phyloP scores from a whole-genome alignment of 306 rosid species.

The Macrotyloma uniflorum region DNA sequence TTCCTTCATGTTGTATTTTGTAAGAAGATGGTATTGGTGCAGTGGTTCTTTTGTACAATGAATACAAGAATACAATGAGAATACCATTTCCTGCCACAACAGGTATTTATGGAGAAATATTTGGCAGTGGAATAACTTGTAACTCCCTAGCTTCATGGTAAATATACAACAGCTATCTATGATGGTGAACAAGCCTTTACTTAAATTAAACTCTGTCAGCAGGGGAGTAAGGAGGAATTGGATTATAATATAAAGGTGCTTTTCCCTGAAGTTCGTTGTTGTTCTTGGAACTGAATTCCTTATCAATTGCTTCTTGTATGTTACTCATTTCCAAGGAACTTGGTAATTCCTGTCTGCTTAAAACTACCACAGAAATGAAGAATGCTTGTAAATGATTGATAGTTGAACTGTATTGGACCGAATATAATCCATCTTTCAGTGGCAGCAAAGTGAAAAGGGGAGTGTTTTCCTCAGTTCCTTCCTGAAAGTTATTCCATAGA shows the following conservation, averaged over 20 bases:
- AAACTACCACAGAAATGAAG: conserved; percentile 63
- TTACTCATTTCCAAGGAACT: conserved; percentile 42
- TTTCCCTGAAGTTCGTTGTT: conserved; percentile 42
- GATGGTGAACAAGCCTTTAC: conserved; percentile 27
- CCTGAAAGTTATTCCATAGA: conserved; percentile 56
- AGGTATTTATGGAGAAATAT: conserved; percentile 11
- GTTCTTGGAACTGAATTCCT: conserved; percentile 41
- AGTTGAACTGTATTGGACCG: conserved; percentile 68
- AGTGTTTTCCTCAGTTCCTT: conserved; percentile 49
- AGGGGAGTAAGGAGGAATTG: conserved; percentile 87
- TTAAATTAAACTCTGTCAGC: conserved; percentile 75
- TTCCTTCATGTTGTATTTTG: conserved; percentile 39
- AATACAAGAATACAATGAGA: conserved; percentile 41
- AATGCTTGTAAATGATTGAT: conserved; percentile 81
- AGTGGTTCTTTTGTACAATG: conserved; percentile 43
- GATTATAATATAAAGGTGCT: conserved; percentile 55
- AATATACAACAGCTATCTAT: conserved; percentile 38
- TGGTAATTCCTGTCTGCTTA: conserved; percentile 56
- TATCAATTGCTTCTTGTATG: conserved; percentile 39
- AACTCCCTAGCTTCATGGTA: conserved; percentile 29
- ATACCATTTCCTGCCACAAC: conserved; percentile 28
- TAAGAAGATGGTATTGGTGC: conserved; percentile 40
- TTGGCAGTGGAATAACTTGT: conserved; percentile 15
- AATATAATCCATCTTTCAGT: conserved; percentile 73
- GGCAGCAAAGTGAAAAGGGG: conserved; percentile 68